phyloP scores from a whole-genome alignment of 1,284 basidiomycete genomes.

The Leccinum pachyderme region DNA sequence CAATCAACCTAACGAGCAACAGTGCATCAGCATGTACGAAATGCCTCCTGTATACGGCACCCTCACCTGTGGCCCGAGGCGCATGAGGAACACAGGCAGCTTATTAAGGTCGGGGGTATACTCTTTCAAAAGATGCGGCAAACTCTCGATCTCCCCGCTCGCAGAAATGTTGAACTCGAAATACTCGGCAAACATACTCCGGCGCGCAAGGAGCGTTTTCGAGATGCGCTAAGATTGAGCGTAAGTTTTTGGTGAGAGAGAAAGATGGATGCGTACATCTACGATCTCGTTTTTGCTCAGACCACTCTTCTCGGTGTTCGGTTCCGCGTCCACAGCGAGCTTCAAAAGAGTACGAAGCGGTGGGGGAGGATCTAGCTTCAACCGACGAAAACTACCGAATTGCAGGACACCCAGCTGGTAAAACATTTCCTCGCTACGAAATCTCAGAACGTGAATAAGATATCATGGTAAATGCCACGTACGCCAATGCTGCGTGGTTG shows the following conservation, averaged over 20 bases:
- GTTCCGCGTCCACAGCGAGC: slow-evolving; percentile 79
- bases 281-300: slow-evolving; percentile 62
- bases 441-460: neutral
- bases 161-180: slow-evolving; percentile 76
- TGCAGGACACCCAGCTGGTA: slow-evolving; percentile 93
- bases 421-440: slow-evolving; percentile 83
- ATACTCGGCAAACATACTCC: slow-evolving; percentile 92
- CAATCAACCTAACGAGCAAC: slow-evolving; percentile 71
- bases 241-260: neutral
- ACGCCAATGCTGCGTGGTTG: slow-evolving; percentile 83
- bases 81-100: slow-evolving; percentile 82
- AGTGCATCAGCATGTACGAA: neutral
- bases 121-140: slow-evolving; percentile 82
- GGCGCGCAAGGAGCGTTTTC: slow-evolving; percentile 52
- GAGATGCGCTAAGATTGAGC: slow-evolving; percentile 52
- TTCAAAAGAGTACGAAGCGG: slow-evolving; percentile 67
- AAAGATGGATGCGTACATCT: slow-evolving; percentile 51
- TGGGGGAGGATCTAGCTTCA: slow-evolving; percentile 85
- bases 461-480: slow-evolving; percentile 29
- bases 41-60: neutral
- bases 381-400: slow-evolving; percentile 78
- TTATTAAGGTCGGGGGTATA: slow-evolving; percentile 87
- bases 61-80: slow-evolving; percentile 78
- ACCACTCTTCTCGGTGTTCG: slow-evolving; percentile 47
- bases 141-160: slow-evolving; percentile 63